phyloP scores from a whole-genome alignment of 106 monocot species.

The Dendrobium officinale region DNA sequence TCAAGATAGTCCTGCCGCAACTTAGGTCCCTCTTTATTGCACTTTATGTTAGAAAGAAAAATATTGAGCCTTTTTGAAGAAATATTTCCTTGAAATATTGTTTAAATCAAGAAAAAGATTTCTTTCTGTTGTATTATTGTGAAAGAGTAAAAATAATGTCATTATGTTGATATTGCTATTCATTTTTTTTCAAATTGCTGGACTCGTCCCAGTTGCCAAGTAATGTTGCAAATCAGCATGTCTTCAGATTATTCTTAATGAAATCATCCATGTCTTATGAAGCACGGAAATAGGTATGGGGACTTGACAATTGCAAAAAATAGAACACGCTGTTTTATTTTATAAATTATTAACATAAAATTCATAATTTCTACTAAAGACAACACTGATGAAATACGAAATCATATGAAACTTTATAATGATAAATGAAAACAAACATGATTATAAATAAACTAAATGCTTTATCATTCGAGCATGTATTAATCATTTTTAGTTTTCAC shows the following conservation, averaged over 20 bases:
- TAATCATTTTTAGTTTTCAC: too few relatives aligned
- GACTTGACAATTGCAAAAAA: too few relatives aligned
- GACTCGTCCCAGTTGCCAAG: neutral
- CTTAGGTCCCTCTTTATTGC: neutral
- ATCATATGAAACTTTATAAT: too few relatives aligned
- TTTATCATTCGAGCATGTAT: too few relatives aligned
- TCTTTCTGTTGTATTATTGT: neutral
- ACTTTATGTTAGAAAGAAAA: neutral
- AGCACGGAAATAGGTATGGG: too few relatives aligned
- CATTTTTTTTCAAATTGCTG: neutral
- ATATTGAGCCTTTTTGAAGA: neutral
- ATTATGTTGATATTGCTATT: neutral
- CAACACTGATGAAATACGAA: too few relatives aligned
- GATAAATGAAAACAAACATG: too few relatives aligned
- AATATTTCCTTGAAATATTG: neutral
- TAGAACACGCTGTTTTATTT: too few relatives aligned
- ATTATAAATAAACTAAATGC: too few relatives aligned
- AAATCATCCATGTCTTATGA: neutral
- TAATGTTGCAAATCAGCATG: neutral
- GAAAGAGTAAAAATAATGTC: neutral
- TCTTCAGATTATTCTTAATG: neutral
- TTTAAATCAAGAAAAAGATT: neutral
- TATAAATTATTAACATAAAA: too few relatives aligned
- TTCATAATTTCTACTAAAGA: too few relatives aligned
- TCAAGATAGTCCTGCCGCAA: neutral